Evolutionary conservation across 1,284 basidiomycete species (phyloP).

Genomic region (Marasmius tenuissimus): DNA sequence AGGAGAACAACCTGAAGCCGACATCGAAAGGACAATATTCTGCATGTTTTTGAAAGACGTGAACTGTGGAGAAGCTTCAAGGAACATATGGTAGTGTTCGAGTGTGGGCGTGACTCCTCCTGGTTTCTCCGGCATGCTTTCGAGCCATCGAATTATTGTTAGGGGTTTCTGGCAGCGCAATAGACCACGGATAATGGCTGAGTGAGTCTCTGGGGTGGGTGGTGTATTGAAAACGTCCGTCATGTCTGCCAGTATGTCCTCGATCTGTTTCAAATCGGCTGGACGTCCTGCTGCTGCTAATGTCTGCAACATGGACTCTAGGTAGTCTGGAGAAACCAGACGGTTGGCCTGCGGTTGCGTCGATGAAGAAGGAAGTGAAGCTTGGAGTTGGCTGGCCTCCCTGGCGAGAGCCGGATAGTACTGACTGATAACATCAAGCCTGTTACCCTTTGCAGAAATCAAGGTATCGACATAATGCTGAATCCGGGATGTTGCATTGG

Average conservation of each 20-base stretch:
- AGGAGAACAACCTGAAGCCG: conserved; percentile 41
- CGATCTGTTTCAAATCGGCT: conserved; percentile 48
- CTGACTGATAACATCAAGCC: conserved; percentile 32
- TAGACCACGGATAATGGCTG: conserved; percentile 45
- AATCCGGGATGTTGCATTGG: neutral
- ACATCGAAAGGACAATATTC: conserved; percentile 43
- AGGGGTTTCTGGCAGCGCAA: conserved; percentile 39
- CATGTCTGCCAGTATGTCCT: conserved; percentile 48
- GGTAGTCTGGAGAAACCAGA: conserved; percentile 15
- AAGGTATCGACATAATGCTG: conserved; percentile 13
- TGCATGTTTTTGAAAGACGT: conserved; percentile 39
- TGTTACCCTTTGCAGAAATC: conserved; percentile 18
- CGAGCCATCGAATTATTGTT: conserved; percentile 49
- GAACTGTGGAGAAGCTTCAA: conserved; percentile 41
- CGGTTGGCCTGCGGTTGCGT: conserved; percentile 1
- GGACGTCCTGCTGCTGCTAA: conserved; percentile 49
- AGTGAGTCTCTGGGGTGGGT: conserved; percentile 42
- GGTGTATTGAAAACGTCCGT: conserved; percentile 41
- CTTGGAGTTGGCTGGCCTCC: conserved; percentile 27
- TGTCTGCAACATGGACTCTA: conserved; percentile 37
- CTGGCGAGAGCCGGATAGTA: conserved; percentile 36
- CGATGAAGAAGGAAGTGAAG: neutral
- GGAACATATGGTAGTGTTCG: conserved; percentile 54
- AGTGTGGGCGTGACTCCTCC: conserved; percentile 43
- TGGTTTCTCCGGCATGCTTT: conserved; percentile 46